Percentiles rank a stretch among this genome's conserved stretches.
Evolutionary conservation across 345 rosid genomes (phyloP).

Genomic region (Citrus reticulata): DNA sequence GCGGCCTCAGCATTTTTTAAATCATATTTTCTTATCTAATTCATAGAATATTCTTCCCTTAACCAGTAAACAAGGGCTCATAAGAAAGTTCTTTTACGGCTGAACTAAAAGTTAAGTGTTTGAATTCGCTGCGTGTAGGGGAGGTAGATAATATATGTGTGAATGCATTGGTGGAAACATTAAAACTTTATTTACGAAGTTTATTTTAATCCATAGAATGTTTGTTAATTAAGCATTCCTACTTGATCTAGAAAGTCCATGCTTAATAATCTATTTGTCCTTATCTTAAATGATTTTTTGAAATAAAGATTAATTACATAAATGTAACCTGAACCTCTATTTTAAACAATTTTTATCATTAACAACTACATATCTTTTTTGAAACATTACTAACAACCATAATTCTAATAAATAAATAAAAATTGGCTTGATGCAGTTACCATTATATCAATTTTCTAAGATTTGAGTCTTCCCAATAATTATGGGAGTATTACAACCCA

Average conservation of each 20-base stretch:
- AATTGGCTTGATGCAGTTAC: too few relatives aligned
- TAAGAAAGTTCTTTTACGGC: not conserved
- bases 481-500: too few relatives aligned
- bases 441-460: too few relatives aligned
- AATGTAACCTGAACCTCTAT: too few relatives aligned
- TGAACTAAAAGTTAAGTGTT: too few relatives aligned
- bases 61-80: not conserved
- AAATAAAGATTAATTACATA: too few relatives aligned
- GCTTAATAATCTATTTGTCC: not conserved
- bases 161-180: not conserved
- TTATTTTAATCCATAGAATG: not conserved
- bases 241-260: not conserved
- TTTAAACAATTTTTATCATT: too few relatives aligned
- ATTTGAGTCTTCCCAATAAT: too few relatives aligned
- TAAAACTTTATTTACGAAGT: not conserved
- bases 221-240: not conserved
- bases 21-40: not conserved
- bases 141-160: not conserved
- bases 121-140: constrained; percentile 26
- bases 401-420: too few relatives aligned
- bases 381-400: too few relatives aligned
- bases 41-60: constrained; percentile 18
- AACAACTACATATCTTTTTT: too few relatives aligned
- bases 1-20: not conserved
- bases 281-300: not conserved